Evolutionary conservation across 306 rosid genomes (phyloP), one percentile per base, ranked within the genome.

Genomic region (Dryas drummondii): DNA sequence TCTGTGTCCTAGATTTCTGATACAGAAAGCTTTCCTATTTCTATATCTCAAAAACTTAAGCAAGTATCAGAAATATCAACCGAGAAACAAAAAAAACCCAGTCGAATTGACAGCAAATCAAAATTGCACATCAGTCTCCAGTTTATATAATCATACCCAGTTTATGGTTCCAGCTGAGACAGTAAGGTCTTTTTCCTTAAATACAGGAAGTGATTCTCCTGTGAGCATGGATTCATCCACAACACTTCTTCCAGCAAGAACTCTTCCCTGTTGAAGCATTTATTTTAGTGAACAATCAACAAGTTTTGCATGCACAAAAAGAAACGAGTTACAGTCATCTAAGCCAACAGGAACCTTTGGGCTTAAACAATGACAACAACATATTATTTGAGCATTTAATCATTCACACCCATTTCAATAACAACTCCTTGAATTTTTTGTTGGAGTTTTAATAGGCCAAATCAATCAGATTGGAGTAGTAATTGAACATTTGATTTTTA

Each of bases 151-250:
- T 47, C 82, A 81, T 86, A 94, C 98, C 99, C 99, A 94, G 71
- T 94, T 94, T 85, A 92, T 83, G 71, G 97, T 90, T 80, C 97
- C 97, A 5, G 97, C 96, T 51, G 97, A 94, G 81, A 94, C 97
- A 11, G 87, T 78, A 76, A 89, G 84, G 79, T 92, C 97, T 79
- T 83, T 79, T 77, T 94, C 98, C 87, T 94, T 94, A 79, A 88
- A 91, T 58, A 94, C 96, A 72, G 97, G 98, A 74, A 91, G 97
- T 63, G 97, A 94, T 84, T 94, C 98, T 78, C 99, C 99, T 17
- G 93, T 94, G 72, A 94, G 99, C 99, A 94, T 92, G 80, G 99
- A 90, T 84, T 94, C 99, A 50, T 94, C 99, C 80, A 92, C 99
- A 72, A 94, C 92, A 62, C 99, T 92, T 90, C 97, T 88, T 82